A percentile compares a stretch with the other conserved stretches of the same genome.
These are phyloP conservation scores for Sporothrix globosa DNA, from an alignment of 2,329 filamentous ascomycete genomes.

Conservation along the genomic window DNA sequence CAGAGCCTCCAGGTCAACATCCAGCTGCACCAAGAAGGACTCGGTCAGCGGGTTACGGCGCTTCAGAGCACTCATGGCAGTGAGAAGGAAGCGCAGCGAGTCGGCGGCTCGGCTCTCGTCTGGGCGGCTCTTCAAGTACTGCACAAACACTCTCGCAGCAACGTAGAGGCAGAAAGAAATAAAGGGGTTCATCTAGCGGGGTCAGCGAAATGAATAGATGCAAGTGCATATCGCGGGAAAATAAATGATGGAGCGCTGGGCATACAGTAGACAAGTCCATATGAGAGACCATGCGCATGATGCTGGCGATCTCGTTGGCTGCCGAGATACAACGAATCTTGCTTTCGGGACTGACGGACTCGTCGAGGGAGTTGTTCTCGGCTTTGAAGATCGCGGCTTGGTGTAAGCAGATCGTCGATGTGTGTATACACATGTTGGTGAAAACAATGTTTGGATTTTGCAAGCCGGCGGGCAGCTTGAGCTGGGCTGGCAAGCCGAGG, in stretches of 20 bases:
- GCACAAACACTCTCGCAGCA: conserved; percentile 91
- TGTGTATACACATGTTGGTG: conserved; percentile 95
- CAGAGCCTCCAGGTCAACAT: conserved; percentile 83
- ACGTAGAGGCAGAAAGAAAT: conserved; percentile 95
- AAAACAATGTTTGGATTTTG: conserved; percentile 85
- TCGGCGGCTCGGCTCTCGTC: conserved; percentile 78
- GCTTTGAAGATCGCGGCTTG: conserved; percentile 98
- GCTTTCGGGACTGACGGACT: conserved; percentile 80
- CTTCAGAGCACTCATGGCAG: conserved; percentile 88
- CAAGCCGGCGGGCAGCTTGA: conserved; percentile 78
- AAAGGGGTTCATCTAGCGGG: conserved; percentile 83
- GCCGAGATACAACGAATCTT: conserved; percentile 92
- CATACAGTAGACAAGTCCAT: conserved; percentile 80
- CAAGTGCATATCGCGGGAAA: not conserved
- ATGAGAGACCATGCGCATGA: conserved; percentile 94
- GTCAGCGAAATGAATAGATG: not conserved
- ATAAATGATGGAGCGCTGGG: conserved; percentile 23
- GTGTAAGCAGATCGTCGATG: conserved; percentile 94
- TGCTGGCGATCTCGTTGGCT: conserved; percentile 88
- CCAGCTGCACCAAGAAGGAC: conserved; percentile 90
- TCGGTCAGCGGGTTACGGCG: conserved; percentile 87
- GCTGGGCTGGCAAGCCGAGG: conserved; percentile 75
- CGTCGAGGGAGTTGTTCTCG: conserved; percentile 79
- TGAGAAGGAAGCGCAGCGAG: conserved; percentile 85
- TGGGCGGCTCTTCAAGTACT: conserved; percentile 92